These are phyloP conservation scores for Puya raimondii DNA, from an alignment of 176 grass and related monocot genomes.

Conservation along the genomic window DNA sequence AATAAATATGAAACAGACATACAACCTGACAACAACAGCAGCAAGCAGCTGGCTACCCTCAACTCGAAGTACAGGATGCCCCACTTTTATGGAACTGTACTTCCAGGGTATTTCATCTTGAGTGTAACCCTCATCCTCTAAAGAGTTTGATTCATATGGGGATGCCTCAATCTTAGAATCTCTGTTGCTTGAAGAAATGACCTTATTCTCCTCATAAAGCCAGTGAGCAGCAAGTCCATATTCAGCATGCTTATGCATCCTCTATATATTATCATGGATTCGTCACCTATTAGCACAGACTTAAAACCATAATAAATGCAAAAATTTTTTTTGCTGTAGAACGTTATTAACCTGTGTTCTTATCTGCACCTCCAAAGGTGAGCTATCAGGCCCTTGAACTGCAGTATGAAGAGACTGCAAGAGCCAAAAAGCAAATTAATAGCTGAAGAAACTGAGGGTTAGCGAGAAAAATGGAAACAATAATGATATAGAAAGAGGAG, in stretches of 20 bases:
- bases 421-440: conserved; percentile 20
- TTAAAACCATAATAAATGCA: conserved; percentile 21
- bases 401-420: conserved; percentile 88
- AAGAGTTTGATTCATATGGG: conserved; percentile 49
- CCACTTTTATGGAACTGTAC: conserved; percentile 79
- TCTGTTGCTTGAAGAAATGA: conserved; percentile 32
- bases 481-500: neutral
- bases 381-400: conserved; percentile 80
- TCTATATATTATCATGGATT: conserved; percentile 29
- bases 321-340: neutral
- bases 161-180: conserved; percentile 37
- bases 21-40: conserved; percentile 78
- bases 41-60: conserved; percentile 85
- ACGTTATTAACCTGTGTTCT: conserved; percentile 63
- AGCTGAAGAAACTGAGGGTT: neutral
- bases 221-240: conserved; percentile 92
- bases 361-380: conserved; percentile 91
- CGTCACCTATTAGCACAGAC: conserved; percentile 29
- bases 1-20: conserved; percentile 5
- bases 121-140: conserved; percentile 51
- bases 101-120: conserved; percentile 51
- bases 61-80: conserved; percentile 79
- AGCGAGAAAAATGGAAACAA: neutral
- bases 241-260: conserved; percentile 95
- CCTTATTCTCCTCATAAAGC: conserved; percentile 90